A percentile compares a stretch with the other conserved stretches of the same genome.
phyloP scores from a whole-genome alignment of 2,329 filamentous ascomycete genomes.

The Trichoderma lentiforme region DNA sequence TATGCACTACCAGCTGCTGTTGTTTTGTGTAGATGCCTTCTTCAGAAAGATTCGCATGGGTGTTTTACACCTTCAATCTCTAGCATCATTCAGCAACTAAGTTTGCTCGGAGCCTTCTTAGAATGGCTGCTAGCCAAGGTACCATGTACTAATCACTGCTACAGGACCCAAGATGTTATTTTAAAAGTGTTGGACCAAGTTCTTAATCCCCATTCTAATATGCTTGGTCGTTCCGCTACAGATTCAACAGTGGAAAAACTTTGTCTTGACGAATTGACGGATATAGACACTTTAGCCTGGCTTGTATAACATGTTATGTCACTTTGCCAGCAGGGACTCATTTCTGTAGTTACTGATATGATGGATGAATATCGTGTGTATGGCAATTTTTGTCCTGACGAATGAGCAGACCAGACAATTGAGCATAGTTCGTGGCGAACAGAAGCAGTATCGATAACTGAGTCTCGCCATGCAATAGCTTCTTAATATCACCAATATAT shows the following conservation, averaged over 20 bases:
- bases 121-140: neutral
- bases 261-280: neutral
- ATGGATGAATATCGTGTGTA: neutral
- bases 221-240: neutral
- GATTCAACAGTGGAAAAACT: neutral
- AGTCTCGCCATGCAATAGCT: too few relatives aligned
- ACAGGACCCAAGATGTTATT: neutral
- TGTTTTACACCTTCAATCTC: neutral
- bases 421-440: too few relatives aligned
- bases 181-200: neutral
- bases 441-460: too few relatives aligned
- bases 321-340: neutral
- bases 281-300: neutral
- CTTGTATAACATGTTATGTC: neutral
- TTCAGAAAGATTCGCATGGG: neutral
- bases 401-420: too few relatives aligned
- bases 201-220: neutral
- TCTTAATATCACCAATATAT: too few relatives aligned
- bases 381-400: too few relatives aligned
- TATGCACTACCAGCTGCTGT: neutral
- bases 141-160: neutral
- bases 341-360: neutral
- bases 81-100: neutral
- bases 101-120: neutral
- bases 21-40: neutral